Base-by-base conservation (phyloP, 805 yeast species). In the Phaffomyces opuntiae region DNA sequence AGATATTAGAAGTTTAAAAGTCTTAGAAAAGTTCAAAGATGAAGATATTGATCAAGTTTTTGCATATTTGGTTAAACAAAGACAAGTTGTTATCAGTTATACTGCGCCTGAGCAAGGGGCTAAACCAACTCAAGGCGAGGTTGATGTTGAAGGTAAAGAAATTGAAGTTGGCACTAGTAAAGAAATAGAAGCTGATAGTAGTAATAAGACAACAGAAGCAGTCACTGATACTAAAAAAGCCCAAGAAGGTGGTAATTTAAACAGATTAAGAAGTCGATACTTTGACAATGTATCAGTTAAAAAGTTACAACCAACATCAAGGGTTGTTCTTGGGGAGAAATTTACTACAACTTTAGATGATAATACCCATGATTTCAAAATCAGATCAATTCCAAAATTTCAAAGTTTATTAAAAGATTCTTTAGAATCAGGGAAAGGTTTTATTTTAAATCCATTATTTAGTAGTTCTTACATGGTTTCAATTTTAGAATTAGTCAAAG, bases 381-480 rank as follows among this genome's bases (percentile, higher is more conserved):
- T 77, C 31, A 72, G 80, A 43, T 64, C 68, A 25, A 79, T 87
- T 2, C 56, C 72, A 0, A 54, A 53, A 9, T 81, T 83, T 54
- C 68, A 70, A 38, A 67, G 65, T 1, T 59, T 68, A 11, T 44
- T 84, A 31, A 54, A 54, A 8, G 68, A 73, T 1, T 59, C 78
- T 5, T 54, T 72, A 8, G 64, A 63, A 6, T 68, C 69, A 6
- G 62, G 69, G 1, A 77, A 79, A 52, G 95, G 87, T 1, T 39
- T 74, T 24, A 53, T 73, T 5, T 72, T 84, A 45, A 73, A 80
- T 7, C 67, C 70, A n/a, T 66, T 74, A n/a, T 65, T 75, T 19
- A 74, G 76, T 8, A 82, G 81, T 57, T 75, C 83, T 7, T 74
- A 81, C 7, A 78, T 86, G 68, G 79, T 83, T 14, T 64, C 80